These are phyloP conservation scores for Meredithiella fracta DNA, from an alignment of 2,329 filamentous ascomycete species.

Conservation along the genomic window DNA sequence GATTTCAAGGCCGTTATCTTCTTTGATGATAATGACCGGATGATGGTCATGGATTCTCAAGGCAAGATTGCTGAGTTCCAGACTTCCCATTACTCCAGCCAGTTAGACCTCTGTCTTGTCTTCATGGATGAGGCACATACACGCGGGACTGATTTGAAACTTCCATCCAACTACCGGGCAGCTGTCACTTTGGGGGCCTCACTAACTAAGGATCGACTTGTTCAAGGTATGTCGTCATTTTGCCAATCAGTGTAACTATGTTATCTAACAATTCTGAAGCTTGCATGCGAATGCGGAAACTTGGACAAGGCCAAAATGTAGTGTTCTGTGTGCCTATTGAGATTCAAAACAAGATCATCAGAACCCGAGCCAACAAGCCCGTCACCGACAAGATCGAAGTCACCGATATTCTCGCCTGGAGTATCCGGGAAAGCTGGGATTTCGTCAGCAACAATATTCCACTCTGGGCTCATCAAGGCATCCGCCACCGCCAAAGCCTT, in stretches of 20 bases:
- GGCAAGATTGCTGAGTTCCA: constrained; percentile 33
- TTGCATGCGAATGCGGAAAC: constrained; percentile 54
- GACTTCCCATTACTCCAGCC: constrained; percentile 39
- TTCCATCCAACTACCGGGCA: constrained; percentile 42
- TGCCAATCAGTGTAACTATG: neutral
- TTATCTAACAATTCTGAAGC: constrained; percentile 24
- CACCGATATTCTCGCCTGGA: constrained; percentile 41
- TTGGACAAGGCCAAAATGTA: constrained; percentile 50
- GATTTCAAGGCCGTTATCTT: constrained; percentile 31
- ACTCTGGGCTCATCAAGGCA: constrained; percentile 45
- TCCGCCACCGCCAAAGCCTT: constrained; percentile 29
- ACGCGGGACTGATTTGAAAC: constrained; percentile 48
- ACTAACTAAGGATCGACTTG: constrained; percentile 50
- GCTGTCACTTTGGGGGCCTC: constrained; percentile 49
- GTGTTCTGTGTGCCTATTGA: constrained; percentile 44
- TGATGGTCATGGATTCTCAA: constrained; percentile 34
- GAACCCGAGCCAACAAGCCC: constrained; percentile 8
- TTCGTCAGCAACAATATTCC: constrained; percentile 34
- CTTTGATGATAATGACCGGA: constrained; percentile 38
- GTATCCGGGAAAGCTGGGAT: constrained; percentile 38
- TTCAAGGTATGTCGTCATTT: constrained; percentile 40
- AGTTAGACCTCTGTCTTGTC: constrained; percentile 43
- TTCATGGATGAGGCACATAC: constrained; percentile 59
- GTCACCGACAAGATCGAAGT: constrained; percentile 26
- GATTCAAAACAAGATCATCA: constrained; percentile 36